A percentile compares a stretch with the other conserved stretches of the same genome.
Evolutionary conservation across 352 stramenopile species (phyloP).

Genomic region (Phytophthora crassamura): DNA sequence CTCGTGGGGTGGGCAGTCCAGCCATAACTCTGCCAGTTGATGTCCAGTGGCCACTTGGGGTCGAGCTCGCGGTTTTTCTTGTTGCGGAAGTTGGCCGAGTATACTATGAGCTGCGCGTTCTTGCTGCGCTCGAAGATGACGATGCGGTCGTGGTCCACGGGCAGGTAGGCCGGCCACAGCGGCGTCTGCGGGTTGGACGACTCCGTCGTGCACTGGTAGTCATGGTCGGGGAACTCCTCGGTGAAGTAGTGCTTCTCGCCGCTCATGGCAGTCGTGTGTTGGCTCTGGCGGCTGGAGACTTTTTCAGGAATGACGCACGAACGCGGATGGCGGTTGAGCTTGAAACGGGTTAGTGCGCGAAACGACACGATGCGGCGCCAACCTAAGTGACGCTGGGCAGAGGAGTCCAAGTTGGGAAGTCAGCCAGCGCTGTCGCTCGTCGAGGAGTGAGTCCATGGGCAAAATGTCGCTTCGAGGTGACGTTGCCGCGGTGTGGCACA

Average conservation of each 20-base stretch:
- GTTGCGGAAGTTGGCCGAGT: slow-evolving; percentile 72
- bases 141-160: slow-evolving; percentile 62
- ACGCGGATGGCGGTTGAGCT: neutral
- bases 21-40: slow-evolving; percentile 86
- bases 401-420: no score
- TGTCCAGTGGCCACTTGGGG: slow-evolving; percentile 73
- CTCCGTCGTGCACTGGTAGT: slow-evolving; percentile 69
- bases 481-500: no score
- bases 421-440: no score
- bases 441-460: no score
- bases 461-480: no score
- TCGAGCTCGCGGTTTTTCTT: slow-evolving; percentile 55
- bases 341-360: no score
- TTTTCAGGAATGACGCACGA: slow-evolving; percentile 21
- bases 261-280: slow-evolving; percentile 18
- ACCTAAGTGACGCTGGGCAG: no score
- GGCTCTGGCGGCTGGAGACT: neutral
- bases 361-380: no score
- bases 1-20: slow-evolving; percentile 73
- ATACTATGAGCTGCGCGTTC: slow-evolving; percentile 84
- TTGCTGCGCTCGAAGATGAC: slow-evolving; percentile 84
- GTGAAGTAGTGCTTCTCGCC: slow-evolving; percentile 63
- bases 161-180: slow-evolving; percentile 75
- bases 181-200: slow-evolving; percentile 66
- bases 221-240: slow-evolving; percentile 71